These are phyloP conservation scores for Lojkania enalia DNA, from an alignment of 2,329 filamentous ascomycete genomes.

Conservation along the genomic window DNA sequence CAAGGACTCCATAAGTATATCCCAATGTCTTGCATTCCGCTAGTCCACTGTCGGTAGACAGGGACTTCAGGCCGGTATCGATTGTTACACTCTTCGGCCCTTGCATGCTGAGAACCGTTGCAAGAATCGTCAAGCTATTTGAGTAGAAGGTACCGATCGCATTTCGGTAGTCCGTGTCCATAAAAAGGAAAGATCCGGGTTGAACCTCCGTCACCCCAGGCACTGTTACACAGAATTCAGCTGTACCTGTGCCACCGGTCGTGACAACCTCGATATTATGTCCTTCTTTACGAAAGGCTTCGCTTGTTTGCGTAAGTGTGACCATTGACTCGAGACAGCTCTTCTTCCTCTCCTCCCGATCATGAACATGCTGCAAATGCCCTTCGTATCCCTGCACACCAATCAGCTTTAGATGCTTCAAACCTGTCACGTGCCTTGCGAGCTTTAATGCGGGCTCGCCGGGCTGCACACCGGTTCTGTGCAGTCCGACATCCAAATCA, in stretches of 20 bases:
- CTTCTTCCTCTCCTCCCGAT: conserved; percentile 46
- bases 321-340: conserved; percentile 53
- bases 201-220: conserved; percentile 59
- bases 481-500: conserved; percentile 56
- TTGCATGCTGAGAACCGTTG: conserved; percentile 55
- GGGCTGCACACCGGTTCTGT: conserved; percentile 54
- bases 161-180: conserved; percentile 61
- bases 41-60: conserved; percentile 57
- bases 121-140: conserved; percentile 54
- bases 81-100: conserved; percentile 52
- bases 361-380: conserved; percentile 57
- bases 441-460: conserved; percentile 48
- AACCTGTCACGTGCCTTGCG: conserved; percentile 43
- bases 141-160: conserved; percentile 55
- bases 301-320: conserved; percentile 50
- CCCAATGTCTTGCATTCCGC: conserved; percentile 51
- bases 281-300: conserved; percentile 47
- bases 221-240: conserved; percentile 57
- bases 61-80: conserved; percentile 55
- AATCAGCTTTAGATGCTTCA: conserved; percentile 50
- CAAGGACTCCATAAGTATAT: conserved; percentile 51
- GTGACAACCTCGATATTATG: conserved; percentile 56
- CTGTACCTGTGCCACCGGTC: conserved; percentile 57
- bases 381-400: conserved; percentile 60
- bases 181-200: conserved; percentile 60